A percentile compares a stretch with the other conserved stretches of the same genome.
These are phyloP conservation scores for Westerdykella sp. DNA, from an alignment of 2,329 filamentous ascomycete species.

Conservation along the genomic window DNA sequence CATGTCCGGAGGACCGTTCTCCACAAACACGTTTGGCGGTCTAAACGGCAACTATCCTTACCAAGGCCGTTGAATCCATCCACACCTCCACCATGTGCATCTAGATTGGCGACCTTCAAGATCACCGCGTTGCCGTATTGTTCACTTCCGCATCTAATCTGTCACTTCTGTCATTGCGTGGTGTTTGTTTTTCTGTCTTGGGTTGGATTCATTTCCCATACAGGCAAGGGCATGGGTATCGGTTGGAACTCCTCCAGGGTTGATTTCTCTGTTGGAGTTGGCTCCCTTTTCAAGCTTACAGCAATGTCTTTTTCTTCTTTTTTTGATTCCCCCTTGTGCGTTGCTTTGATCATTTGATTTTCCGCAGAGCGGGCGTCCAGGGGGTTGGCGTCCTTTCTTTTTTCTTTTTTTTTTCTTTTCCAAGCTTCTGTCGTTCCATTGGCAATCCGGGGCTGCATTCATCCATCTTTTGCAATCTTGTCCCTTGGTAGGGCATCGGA, in stretches of 20 bases:
- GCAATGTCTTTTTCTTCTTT: conserved; percentile 21
- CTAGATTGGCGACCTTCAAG: too few relatives aligned
- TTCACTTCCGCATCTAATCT: conserved; percentile 17
- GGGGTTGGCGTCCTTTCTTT: conserved; percentile 8
- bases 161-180: conserved; percentile 40
- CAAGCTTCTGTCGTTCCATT: too few relatives aligned
- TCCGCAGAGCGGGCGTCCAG: conserved; percentile 27
- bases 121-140: too few relatives aligned
- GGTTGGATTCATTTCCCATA: conserved; percentile 30
- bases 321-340: conserved; percentile 38
- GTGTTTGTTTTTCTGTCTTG: conserved; percentile 30
- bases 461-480: conserved; percentile 11
- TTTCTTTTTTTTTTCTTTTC: conserved; percentile 1
- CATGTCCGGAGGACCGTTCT: conserved; percentile 28
- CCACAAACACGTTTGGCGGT: conserved; percentile 26
- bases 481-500: conserved; percentile 13
- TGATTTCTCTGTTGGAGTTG: conserved; percentile 30
- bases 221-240: conserved; percentile 36
- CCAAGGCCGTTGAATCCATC: background rate
- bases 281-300: conserved; percentile 39
- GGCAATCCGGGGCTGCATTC: conserved; percentile 1
- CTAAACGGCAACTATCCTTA: conserved; percentile 33
- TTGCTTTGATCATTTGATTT: conserved; percentile 28
- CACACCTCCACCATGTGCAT: too few relatives aligned
- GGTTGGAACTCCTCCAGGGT: conserved; percentile 32